Evolutionary conservation across 2,329 filamentous ascomycete species (phyloP).

Genomic region (Aspergillus ochraceoroseus): DNA sequence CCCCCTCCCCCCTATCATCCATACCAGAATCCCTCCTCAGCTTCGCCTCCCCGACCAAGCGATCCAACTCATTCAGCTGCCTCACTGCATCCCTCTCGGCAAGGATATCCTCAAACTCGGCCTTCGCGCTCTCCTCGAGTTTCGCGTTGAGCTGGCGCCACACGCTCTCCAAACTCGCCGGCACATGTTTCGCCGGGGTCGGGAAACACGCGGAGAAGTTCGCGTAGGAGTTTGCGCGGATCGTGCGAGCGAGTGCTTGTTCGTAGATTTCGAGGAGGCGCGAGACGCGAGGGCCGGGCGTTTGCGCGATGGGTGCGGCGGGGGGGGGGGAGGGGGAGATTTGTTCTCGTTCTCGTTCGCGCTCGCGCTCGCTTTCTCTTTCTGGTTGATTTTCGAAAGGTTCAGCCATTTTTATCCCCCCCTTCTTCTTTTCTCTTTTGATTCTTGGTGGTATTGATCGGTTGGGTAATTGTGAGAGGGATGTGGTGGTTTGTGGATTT

Average conservation of each 20-base stretch:
- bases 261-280: conserved; percentile 58
- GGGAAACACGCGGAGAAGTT: conserved; percentile 63
- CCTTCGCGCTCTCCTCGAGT: conserved; percentile 53
- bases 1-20: conserved; percentile 28
- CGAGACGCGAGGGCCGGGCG: conserved; percentile 57
- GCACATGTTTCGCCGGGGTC: conserved; percentile 55
- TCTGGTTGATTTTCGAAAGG: conserved; percentile 13
- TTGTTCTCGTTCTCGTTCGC: not conserved
- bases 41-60: conserved; percentile 55
- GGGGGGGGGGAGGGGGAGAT: conserved; percentile 50
- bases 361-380: conserved; percentile 14
- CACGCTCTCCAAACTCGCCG: conserved; percentile 53
- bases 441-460: not conserved
- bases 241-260: conserved; percentile 54
- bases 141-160: conserved; percentile 57
- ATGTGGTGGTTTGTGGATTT: not conserved
- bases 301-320: conserved; percentile 50
- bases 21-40: conserved; percentile 45
- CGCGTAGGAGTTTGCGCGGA: conserved; percentile 57
- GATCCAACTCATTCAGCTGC: conserved; percentile 58
- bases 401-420: conserved; percentile 21
- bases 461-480: conserved; percentile 2
- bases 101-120: conserved; percentile 59
- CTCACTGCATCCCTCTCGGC: conserved; percentile 53
- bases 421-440: not conserved